Evolutionary conservation across 768 basidiomycete species (phyloP).

Genomic region (Kwoniella europaea): DNA sequence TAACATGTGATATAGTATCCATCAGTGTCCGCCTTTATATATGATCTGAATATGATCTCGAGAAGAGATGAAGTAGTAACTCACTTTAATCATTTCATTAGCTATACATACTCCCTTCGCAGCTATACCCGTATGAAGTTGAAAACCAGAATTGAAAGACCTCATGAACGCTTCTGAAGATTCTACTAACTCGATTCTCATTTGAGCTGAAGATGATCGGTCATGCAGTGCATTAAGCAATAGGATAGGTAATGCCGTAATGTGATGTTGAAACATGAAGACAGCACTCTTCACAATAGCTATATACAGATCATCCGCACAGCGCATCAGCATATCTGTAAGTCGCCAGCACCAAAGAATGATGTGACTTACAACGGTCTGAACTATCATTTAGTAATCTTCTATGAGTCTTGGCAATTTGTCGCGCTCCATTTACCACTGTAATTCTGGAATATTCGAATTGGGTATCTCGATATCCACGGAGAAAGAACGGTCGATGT

Average conservation of each 20-base stretch:
- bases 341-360: no score
- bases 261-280: conserved; percentile 21
- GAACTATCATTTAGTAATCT: background rate
- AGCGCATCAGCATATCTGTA: no score
- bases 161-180: conserved; percentile 5
- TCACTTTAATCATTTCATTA: conserved; percentile 16
- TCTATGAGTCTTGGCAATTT: conserved; percentile 16
- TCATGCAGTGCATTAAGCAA: conserved; percentile 20
- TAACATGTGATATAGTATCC: background rate
- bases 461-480: conserved; percentile 13
- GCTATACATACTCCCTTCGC: conserved; percentile 6
- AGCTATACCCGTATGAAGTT: background rate
- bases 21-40: background rate
- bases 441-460: conserved; percentile 7
- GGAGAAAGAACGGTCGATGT: conserved; percentile 24
- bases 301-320: background rate
- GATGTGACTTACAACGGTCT: background rate
- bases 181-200: background rate
- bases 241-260: conserved; percentile 17
- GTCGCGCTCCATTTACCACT: conserved; percentile 9
- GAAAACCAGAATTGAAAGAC: background rate
- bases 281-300: conserved; percentile 4
- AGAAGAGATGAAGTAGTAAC: background rate
- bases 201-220: background rate
- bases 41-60: background rate